Conservation (phyloP, 768 basidiomycete species). For the Lactarius hatsudake region DNA sequence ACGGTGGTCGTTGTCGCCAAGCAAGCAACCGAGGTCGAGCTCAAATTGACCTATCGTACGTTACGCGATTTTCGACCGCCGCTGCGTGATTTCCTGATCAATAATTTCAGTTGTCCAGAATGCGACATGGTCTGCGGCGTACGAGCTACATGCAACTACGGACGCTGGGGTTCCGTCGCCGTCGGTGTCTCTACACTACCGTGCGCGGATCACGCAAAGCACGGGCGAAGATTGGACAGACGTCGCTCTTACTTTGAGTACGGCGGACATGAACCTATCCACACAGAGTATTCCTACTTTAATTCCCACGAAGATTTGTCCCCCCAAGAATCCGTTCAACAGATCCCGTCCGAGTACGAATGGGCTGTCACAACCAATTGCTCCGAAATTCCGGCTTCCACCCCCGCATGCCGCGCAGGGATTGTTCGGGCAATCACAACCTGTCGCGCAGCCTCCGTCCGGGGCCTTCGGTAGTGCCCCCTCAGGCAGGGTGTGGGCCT, state of each 20-base stretch:
- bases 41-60: constrained; percentile 53
- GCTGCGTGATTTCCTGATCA: background rate
- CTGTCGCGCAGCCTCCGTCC: too few species aligned
- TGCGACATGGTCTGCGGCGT: constrained; percentile 52
- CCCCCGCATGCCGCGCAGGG: too few species aligned
- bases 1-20: constrained; percentile 45
- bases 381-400: too few species aligned
- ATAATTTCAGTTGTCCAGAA: constrained; percentile 45
- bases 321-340: background rate
- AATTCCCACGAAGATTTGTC: constrained; percentile 15
- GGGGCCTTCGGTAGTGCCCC: too few species aligned
- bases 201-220: constrained; percentile 49
- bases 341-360: background rate
- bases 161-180: constrained; percentile 44
- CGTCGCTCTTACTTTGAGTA: constrained; percentile 51
- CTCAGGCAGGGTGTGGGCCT: too few species aligned
- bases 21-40: constrained; percentile 36
- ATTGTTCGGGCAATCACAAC: too few species aligned
- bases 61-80: constrained; percentile 23
- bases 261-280: constrained; percentile 41
- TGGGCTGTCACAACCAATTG: too few species aligned
- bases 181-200: constrained; percentile 50
- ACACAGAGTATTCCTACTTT: constrained; percentile 35
- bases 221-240: constrained; percentile 63
- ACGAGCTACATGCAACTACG: constrained; percentile 53